Conservation (phyloP, 495 filamentous ascomycete species). For the Aspergillus egyptiacus region DNA sequence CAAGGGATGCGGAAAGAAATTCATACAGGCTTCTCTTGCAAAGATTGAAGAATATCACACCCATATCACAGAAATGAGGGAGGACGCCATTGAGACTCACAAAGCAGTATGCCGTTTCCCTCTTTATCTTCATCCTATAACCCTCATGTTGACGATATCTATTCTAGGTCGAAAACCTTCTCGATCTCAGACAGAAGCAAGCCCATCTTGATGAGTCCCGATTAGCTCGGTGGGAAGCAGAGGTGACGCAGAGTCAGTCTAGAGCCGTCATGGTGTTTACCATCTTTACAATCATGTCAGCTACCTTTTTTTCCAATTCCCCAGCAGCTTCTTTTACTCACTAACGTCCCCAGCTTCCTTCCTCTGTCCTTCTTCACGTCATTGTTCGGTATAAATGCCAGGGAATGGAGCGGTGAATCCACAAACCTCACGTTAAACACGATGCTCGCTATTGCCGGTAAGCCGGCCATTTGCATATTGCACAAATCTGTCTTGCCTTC, state of each 20-base stretch:
- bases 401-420: slow-evolving; percentile 51
- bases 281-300: slow-evolving; percentile 60
- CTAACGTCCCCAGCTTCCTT: slow-evolving; percentile 39
- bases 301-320: slow-evolving; percentile 36
- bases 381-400: slow-evolving; percentile 59
- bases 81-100: slow-evolving; percentile 39
- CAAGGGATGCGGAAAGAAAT: slow-evolving; percentile 28
- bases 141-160: neutral
- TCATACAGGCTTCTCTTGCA: slow-evolving; percentile 47
- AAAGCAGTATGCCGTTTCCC: slow-evolving; percentile 29
- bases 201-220: slow-evolving; percentile 63
- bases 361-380: slow-evolving; percentile 63
- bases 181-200: slow-evolving; percentile 64
- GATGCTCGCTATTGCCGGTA: slow-evolving; percentile 37
- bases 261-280: slow-evolving; percentile 65
- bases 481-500: neutral
- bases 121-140: neutral
- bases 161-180: slow-evolving; percentile 55
- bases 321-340: slow-evolving; percentile 9
- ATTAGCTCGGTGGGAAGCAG: slow-evolving; percentile 56
- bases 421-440: slow-evolving; percentile 24
- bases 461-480: neutral
- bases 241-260: slow-evolving; percentile 57
- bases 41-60: slow-evolving; percentile 52
- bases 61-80: slow-evolving; percentile 53